Evolutionary conservation across 805 yeast genomes (phyloP), one percentile per base, ranked within the genome.

Genomic region (Kurtzmaniella cleridarum): DNA sequence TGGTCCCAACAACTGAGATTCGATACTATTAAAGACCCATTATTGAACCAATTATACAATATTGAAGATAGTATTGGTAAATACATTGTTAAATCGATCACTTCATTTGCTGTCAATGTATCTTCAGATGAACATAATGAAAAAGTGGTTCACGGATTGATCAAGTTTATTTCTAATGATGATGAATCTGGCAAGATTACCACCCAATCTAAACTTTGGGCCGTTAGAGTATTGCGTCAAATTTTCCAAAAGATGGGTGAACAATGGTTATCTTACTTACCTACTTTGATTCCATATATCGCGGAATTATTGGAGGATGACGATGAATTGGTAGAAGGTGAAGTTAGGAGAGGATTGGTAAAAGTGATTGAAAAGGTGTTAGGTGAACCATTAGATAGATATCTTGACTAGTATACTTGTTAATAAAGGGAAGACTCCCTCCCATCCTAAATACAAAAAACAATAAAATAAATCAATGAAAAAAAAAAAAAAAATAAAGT

Each of bases 271-370:
- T 69, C 83, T 27, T 73, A 85, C 68, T 71, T 93, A 51, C 98
- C 98, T 17, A 96, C 90, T 56, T 74, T 93, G 50, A 95, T 93
- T 45, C 99, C 99, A 27, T 75, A 87, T 43, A 87, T 93, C 59
- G 96, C 98, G 6, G 99, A 93, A 64, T 66, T 93, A 41, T 71
- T 93, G 45, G 99, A 93, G 56, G 98, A 90, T 57, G 98, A 93
- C 43, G 95, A 90, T 46, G 98, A 93, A 60, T 47, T 76, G 35
- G 96, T 93, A 24, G 98, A 93, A 61, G 59, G 78, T 55, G 97
- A 89, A 62, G 96, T 89, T 3, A 81, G 96, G 64, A 75, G 81
- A 27, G 95, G 95, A 11, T 73, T 93, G 45, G 95, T 91, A 7
- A 87, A 85, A 53, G 96, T 86, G 5, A 81, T 93, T 41, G 98